These are phyloP conservation scores for Lichtheimia hyalospora DNA, from an alignment of 371 early-diverging fungal species.

Conservation along the genomic window DNA sequence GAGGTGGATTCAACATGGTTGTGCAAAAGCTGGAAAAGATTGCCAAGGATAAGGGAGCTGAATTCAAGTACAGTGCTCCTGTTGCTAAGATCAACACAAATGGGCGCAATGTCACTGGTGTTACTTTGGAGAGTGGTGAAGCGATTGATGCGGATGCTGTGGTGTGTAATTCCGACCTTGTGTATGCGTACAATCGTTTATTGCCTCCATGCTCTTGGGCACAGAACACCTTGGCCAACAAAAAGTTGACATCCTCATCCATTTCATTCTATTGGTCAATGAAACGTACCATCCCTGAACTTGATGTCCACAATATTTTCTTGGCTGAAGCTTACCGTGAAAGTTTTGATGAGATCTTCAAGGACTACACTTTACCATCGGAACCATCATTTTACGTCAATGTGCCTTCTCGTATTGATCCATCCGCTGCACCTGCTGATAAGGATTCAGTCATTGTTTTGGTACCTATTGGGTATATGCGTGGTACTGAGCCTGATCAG, in stretches of 20 bases:
- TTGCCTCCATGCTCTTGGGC: slow-evolving; percentile 54
- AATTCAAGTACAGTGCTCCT: slow-evolving; percentile 44
- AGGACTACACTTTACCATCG: slow-evolving; percentile 43
- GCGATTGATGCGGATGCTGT: slow-evolving; percentile 58
- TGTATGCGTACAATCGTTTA: slow-evolving; percentile 58
- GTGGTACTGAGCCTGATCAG: slow-evolving; percentile 12
- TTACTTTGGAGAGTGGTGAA: slow-evolving; percentile 49
- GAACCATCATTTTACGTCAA: slow-evolving; percentile 65
- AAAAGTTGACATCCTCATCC: slow-evolving; percentile 59
- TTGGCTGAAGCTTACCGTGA: slow-evolving; percentile 58
- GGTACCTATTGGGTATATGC: slow-evolving; percentile 60
- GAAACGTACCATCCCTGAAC: slow-evolving; percentile 37
- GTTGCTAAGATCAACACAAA: slow-evolving; percentile 50
- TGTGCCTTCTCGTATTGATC: slow-evolving; percentile 60
- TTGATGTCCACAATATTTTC: slow-evolving; percentile 67
- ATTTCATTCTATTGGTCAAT: slow-evolving; percentile 68
- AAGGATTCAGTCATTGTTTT: slow-evolving; percentile 59
- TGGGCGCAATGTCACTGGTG: slow-evolving; percentile 44
- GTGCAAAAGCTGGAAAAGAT: slow-evolving; percentile 52
- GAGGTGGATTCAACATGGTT: slow-evolving; percentile 64
- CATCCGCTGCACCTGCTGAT: slow-evolving; percentile 52
- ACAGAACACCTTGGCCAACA: slow-evolving; percentile 31
- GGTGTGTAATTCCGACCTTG: slow-evolving; percentile 64
- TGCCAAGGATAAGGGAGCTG: slow-evolving; percentile 50
- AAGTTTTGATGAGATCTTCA: slow-evolving; percentile 64